Percentiles rank a stretch among this genome's conserved stretches.
phyloP scores from a whole-genome alignment of 1,139 yeast genomes.

The Insectozyma bohioensis region DNA sequence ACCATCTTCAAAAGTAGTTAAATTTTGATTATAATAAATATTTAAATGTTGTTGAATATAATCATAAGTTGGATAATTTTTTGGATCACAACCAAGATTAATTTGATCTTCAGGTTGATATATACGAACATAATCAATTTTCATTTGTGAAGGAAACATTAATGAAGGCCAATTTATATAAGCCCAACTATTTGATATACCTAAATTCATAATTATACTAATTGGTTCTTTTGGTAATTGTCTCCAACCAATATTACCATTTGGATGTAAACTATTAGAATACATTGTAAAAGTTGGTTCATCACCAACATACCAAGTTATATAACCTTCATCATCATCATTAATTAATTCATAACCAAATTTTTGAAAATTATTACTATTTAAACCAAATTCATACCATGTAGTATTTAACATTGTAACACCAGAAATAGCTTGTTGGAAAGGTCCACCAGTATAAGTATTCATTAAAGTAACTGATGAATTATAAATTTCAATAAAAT shows the following conservation, averaged over 20 bases:
- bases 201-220: slow-evolving; percentile 75
- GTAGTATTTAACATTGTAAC: slow-evolving; percentile 67
- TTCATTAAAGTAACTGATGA: slow-evolving; percentile 64
- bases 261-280: slow-evolving; percentile 68
- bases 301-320: slow-evolving; percentile 80
- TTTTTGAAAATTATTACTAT: slow-evolving; percentile 54
- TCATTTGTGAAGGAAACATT: slow-evolving; percentile 64
- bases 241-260: slow-evolving; percentile 81
- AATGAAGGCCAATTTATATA: slow-evolving; percentile 76
- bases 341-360: slow-evolving; percentile 77
- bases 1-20: slow-evolving; percentile 65
- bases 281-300: slow-evolving; percentile 62
- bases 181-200: slow-evolving; percentile 79
- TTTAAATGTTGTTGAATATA: slow-evolving; percentile 64
- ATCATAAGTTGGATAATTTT: slow-evolving; percentile 66
- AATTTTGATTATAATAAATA: slow-evolving; percentile 64
- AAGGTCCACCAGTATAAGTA: slow-evolving; percentile 78
- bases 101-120: slow-evolving; percentile 63
- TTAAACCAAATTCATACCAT: slow-evolving; percentile 71
- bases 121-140: slow-evolving; percentile 73
- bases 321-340: slow-evolving; percentile 66
- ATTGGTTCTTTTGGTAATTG: slow-evolving; percentile 82
- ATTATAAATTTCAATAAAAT: slow-evolving; percentile 65
- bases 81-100: slow-evolving; percentile 73
- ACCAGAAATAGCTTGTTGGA: slow-evolving; percentile 81